A percentile compares a stretch with the other conserved stretches of the same genome.
Conservation (phyloP, 805 yeast genomes). For the Wickerhamiella kazuoi region DNA sequence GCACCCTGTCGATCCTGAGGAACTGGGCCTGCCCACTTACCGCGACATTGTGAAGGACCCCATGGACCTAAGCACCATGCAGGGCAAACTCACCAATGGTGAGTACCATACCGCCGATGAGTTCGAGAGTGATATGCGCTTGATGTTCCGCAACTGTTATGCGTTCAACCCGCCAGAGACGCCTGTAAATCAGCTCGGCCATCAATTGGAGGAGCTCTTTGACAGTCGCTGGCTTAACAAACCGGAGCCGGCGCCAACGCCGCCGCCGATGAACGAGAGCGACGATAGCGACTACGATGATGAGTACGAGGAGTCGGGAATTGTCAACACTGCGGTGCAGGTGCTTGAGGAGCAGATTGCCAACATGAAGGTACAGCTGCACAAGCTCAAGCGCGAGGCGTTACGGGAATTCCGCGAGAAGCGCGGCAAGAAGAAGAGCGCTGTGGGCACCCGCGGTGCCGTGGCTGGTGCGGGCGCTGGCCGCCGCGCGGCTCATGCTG, state of each 20-base stretch:
- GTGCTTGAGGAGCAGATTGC: conserved; percentile 73
- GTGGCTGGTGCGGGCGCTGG: neutral
- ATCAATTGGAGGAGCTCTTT: conserved; percentile 68
- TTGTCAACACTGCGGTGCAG: conserved; percentile 78
- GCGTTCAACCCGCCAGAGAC: conserved; percentile 92
- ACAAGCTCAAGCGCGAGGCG: conserved; percentile 40
- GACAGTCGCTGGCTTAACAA: conserved; percentile 76
- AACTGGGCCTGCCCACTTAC: conserved; percentile 81
- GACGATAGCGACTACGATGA: conserved; percentile 29
- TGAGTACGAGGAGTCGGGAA: conserved; percentile 31
- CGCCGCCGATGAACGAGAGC: conserved; percentile 27
- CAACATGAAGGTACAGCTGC: conserved; percentile 72
- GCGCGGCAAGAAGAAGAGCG: conserved; percentile 6
- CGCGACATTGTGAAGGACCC: conserved; percentile 75
- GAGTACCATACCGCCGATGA: conserved; percentile 79
- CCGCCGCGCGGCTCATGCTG: conserved; percentile 3
- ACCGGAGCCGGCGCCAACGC: conserved; percentile 52
- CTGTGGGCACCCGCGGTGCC: conserved; percentile 1
- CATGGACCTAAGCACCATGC: conserved; percentile 84
- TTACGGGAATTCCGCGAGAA: conserved; percentile 11
- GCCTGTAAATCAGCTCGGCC: conserved; percentile 92
- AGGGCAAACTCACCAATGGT: conserved; percentile 63
- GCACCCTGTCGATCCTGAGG: conserved; percentile 89
- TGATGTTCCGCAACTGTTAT: conserved; percentile 80
- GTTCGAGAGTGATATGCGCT: conserved; percentile 64